These are phyloP conservation scores for Xylaria sp. DNA, from an alignment of 2,329 filamentous ascomycete species.

Conservation along the genomic window DNA sequence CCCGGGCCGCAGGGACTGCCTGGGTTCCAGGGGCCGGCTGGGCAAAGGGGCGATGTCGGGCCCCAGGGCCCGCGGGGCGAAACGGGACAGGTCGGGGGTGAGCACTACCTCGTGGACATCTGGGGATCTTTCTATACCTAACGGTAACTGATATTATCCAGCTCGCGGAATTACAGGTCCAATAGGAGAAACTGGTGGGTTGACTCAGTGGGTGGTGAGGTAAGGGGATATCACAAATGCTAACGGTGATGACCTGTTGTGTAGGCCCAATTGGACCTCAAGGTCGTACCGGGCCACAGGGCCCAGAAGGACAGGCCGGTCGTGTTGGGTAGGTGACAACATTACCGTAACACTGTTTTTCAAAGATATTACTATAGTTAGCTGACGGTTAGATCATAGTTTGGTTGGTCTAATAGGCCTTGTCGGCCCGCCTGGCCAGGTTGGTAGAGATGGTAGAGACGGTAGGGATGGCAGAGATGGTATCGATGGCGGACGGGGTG, in stretches of 20 bases:
- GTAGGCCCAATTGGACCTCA: slow-evolving; percentile 27
- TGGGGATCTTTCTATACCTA: too few species aligned
- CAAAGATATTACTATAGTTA: too few species aligned
- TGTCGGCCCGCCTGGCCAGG: neutral
- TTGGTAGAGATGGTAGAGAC: slow-evolving; percentile 27
- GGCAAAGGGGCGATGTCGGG: slow-evolving; percentile 10
- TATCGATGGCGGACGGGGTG: slow-evolving; percentile 5
- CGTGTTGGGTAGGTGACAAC: slow-evolving; percentile 20
- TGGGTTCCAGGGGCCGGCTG: neutral
- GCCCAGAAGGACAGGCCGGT: slow-evolving; percentile 24
- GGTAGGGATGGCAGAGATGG: slow-evolving; percentile 22
- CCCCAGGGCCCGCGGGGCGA: neutral
- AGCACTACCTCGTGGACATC: neutral
- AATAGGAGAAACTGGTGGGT: slow-evolving; percentile 27
- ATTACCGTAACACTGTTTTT: neutral
- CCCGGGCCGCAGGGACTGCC: neutral
- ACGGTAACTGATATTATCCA: slow-evolving; percentile 5
- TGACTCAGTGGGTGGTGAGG: neutral
- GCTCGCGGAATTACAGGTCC: slow-evolving; percentile 20
- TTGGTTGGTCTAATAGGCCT: slow-evolving; percentile 6
- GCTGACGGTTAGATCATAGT: slow-evolving; percentile 6
- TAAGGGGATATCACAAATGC: neutral
- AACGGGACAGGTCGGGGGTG: slow-evolving; percentile 18
- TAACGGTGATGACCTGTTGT: neutral
- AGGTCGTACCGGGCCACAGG: slow-evolving; percentile 15